These are phyloP conservation scores for Amanita polypyramis DNA, from an alignment of 768 basidiomycete genomes.

Conservation along the genomic window DNA sequence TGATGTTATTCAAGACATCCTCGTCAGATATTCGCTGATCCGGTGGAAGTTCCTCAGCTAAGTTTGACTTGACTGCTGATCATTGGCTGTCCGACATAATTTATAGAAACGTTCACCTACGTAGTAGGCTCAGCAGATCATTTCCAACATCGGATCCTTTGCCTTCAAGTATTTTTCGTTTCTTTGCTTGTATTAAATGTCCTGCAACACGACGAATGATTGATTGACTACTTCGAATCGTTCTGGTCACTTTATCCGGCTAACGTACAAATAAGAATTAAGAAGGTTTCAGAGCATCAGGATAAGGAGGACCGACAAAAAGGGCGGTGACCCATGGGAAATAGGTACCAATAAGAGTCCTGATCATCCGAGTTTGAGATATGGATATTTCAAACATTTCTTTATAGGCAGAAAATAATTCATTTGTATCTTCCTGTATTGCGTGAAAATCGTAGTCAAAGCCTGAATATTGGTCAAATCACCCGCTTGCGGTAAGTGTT, in stretches of 20 bases:
- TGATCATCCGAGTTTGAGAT: constrained; percentile 37
- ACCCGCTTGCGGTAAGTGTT: background rate
- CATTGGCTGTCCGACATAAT: background rate
- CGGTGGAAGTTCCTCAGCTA: constrained; percentile 53
- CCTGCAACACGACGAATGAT: constrained; percentile 66
- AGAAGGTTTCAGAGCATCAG: background rate
- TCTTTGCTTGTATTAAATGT: constrained; percentile 70
- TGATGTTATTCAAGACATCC: constrained; percentile 78
- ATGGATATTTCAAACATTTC: constrained; percentile 77
- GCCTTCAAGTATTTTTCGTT: constrained; percentile 54
- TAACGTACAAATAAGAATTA: constrained; percentile 17
- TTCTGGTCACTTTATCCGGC: constrained; percentile 43
- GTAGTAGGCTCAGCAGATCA: constrained; percentile 68
- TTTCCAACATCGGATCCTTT: constrained; percentile 47
- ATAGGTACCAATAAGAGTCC: constrained; percentile 44
- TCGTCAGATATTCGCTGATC: constrained; percentile 78
- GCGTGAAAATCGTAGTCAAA: constrained; percentile 86
- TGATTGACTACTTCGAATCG: constrained; percentile 43
- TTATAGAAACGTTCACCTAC: constrained; percentile 32
- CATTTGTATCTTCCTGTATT: constrained; percentile 69
- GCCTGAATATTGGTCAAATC: constrained; percentile 27
- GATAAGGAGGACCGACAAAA: constrained; percentile 37
- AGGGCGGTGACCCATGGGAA: constrained; percentile 42
- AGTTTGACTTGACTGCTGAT: constrained; percentile 69
- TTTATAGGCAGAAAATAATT: constrained; percentile 69